Conservation (phyloP, 2,329 filamentous ascomycete species). For the Esteya vermicola region DNA sequence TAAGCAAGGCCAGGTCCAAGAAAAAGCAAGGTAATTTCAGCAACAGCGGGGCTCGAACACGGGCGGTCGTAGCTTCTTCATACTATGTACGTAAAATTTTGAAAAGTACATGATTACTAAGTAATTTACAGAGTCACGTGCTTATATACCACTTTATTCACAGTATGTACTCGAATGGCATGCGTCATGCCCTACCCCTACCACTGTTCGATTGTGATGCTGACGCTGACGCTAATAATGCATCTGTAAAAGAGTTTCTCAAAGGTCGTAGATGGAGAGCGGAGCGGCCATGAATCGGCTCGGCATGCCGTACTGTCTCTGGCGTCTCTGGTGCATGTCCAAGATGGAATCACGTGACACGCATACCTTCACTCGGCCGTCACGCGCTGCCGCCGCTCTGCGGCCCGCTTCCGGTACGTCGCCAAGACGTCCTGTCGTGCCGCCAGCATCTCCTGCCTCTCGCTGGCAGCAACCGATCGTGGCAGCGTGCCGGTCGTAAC, state of each 20-base stretch:
- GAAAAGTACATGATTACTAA: too few species aligned
- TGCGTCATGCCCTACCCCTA: too few species aligned
- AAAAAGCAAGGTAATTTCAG: conserved; percentile 2
- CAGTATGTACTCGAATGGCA: background rate
- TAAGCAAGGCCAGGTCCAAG: too few species aligned
- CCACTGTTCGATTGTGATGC: too few species aligned
- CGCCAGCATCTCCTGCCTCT: conserved; percentile 58
- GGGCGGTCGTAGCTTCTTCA: background rate
- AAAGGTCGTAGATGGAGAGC: too few species aligned
- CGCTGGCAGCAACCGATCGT: conserved; percentile 53
- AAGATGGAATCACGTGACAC: background rate
- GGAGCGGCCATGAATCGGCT: too few species aligned
- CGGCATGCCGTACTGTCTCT: too few species aligned
- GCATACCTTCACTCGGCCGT: background rate
- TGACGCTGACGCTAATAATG: too few species aligned
- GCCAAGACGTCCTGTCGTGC: conserved; percentile 59
- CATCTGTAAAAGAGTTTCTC: too few species aligned
- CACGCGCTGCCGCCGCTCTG: conserved; percentile 24
- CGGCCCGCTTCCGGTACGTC: conserved; percentile 58
- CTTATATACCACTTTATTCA: background rate
- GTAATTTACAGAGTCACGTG: too few species aligned
- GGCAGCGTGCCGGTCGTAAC: conserved; percentile 54
- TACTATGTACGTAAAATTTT: background rate
- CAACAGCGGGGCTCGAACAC: conserved; percentile 11
- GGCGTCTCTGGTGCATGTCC: too few species aligned